These are phyloP conservation scores for Entoloma clypeatum DNA, from an alignment of 1,284 basidiomycete genomes.

Conservation along the genomic window DNA sequence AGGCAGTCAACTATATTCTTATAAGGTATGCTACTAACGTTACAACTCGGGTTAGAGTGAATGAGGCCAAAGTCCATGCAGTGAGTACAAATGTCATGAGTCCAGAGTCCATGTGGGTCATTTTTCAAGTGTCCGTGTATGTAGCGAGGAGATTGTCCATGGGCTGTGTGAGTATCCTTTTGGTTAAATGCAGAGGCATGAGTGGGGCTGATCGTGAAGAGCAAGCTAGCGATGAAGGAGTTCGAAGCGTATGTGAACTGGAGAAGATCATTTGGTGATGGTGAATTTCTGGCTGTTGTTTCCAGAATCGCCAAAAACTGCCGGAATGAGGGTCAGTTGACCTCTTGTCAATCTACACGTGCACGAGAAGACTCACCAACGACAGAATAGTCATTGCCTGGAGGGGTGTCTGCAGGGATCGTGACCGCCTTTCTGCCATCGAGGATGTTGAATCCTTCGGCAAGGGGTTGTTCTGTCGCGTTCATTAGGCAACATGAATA, in stretches of 20 bases:
- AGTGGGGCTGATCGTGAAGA: conserved; percentile 3
- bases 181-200: conserved; percentile 8
- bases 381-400: conserved; percentile 32
- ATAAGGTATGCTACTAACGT: conserved; percentile 18
- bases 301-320: conserved; percentile 38
- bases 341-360: not conserved
- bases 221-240: not conserved
- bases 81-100: conserved; percentile 9
- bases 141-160: conserved; percentile 12
- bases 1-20: conserved; percentile 13
- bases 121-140: conserved; percentile 11
- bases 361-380: conserved; percentile 30
- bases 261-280: conserved; percentile 14
- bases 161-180: no score
- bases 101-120: conserved; percentile 8
- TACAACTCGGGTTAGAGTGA: conserved; percentile 17
- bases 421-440: conserved; percentile 27
- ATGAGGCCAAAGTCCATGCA: conserved; percentile 11
- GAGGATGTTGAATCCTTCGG: conserved; percentile 31
- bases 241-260: conserved; percentile 1
- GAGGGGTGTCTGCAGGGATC: conserved; percentile 29
- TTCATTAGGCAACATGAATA: not conserved
- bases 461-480: conserved; percentile 22
- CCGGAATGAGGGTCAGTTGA: conserved; percentile 2
- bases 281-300: conserved; percentile 22